Evolutionary conservation across 257 asterid species (phyloP).

Genomic region (Dorcoceras hygrometricum): DNA sequence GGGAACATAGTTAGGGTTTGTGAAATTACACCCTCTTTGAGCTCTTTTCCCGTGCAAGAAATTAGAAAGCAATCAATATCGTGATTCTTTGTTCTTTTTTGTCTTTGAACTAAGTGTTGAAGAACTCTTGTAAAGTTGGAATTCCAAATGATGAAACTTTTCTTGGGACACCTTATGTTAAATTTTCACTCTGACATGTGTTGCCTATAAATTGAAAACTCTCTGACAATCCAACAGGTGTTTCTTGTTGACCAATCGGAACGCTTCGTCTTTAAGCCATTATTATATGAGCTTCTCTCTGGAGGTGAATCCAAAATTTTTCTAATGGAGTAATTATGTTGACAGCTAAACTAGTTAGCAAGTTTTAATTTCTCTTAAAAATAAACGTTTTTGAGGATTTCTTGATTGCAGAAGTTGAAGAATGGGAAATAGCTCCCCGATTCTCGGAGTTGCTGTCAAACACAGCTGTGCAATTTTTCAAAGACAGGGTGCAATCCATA

Average conservation of each 20-base stretch:
- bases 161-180: constrained; percentile 10
- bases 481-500: constrained; percentile 68
- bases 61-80: constrained; percentile 3
- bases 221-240: constrained; percentile 47
- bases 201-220: constrained; percentile 18
- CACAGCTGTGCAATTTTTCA: constrained; percentile 67
- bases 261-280: constrained; percentile 91
- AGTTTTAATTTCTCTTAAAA: constrained; percentile 7
- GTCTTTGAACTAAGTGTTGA: background rate
- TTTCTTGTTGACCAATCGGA: constrained; percentile 92
- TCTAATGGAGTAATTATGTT: constrained; percentile 5
- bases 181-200: constrained; percentile 3
- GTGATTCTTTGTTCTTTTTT: background rate
- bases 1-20: constrained; percentile 4
- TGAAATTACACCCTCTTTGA: constrained; percentile 1
- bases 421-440: constrained; percentile 97
- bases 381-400: constrained; percentile 9
- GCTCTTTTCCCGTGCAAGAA: constrained; percentile 1
- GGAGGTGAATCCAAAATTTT: constrained; percentile 59
- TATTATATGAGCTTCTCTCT: constrained; percentile 88
- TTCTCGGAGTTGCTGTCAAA: constrained; percentile 81
- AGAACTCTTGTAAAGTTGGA: background rate
- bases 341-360: constrained; percentile 13
- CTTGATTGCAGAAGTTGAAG: constrained; percentile 73
- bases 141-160: background rate